Conservation (phyloP, 495 filamentous ascomycete species). For the Tuber microsphaerosporum region DNA sequence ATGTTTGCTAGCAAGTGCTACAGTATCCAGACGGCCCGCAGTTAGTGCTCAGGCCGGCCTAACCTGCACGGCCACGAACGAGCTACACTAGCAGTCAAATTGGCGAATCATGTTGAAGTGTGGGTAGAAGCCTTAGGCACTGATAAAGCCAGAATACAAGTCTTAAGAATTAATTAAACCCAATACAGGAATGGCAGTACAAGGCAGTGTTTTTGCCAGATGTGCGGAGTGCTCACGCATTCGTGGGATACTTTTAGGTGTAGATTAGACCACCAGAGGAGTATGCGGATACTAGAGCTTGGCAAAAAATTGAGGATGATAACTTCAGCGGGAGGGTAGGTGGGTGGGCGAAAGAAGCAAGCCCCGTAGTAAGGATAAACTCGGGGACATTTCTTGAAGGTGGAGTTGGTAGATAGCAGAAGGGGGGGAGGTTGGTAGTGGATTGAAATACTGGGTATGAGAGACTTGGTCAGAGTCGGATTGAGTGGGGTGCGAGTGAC, state of each 20-base stretch:
- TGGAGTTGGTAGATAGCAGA: not conserved
- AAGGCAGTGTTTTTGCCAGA: not conserved
- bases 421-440: not conserved
- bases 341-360: too few species aligned
- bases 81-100: not conserved
- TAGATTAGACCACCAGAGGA: not conserved
- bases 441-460: not conserved
- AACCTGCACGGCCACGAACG: not conserved
- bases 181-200: not conserved
- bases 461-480: not conserved
- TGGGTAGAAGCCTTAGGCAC: not conserved
- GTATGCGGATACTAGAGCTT: not conserved
- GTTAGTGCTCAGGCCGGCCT: not conserved
- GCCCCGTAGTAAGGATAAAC: too few species aligned
- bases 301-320: not conserved
- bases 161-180: not conserved
- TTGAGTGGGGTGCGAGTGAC: not conserved
- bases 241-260: not conserved
- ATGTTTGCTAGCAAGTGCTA: too few species aligned
- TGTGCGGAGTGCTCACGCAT: not conserved
- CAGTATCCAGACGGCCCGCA: too few species aligned
- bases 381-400: not conserved
- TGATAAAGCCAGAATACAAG: not conserved
- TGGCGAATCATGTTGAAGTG: not conserved
- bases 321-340: too few species aligned